Base-by-base conservation (phyloP, 2,329 filamentous ascomycete species). In the Blastomyces parvus region DNA sequence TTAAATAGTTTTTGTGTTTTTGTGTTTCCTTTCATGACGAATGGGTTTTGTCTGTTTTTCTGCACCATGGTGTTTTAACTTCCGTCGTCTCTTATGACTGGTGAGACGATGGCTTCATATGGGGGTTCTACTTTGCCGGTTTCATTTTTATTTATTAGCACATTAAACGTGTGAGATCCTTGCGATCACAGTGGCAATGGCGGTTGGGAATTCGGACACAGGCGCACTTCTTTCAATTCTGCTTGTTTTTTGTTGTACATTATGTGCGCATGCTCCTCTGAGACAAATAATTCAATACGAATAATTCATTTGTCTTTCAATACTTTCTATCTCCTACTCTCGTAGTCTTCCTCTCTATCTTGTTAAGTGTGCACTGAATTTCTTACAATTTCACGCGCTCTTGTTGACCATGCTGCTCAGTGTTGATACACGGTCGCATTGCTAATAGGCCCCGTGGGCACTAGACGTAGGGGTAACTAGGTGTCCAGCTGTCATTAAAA, bases 1-100 rank as follows among this genome's bases (percentile, higher is more conserved):
- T 83, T 93, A 85, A 79, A 76, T 72, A 67, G 57, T 62, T 25
- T 67, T 72, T 67, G 72, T 66, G 70, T 72, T 69, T 69, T 67
- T 72, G 66, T 53, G 38, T 63, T 64, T 19, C 14, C 73, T 73
- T 72, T 75, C 74, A 75, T 77, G 72, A 76, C 76, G 74, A 77
- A 72, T 75, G 76, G 71, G 73, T 76, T 68, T 72, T 74, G 66
- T 66, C 64, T 40, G 33, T 59, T 62, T 60, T 64, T 48, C 60
- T 60, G 33, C 27, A 50, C 42, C 52, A 36, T 17, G 52, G 52
- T 55, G 30, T 55, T 55, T 11, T 19, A 33, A 36, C 30, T n/a
- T 3, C 40, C 36, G 46, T 50, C 53, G 25, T 58, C 56, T 58
- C 36, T 58, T 42, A 58, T 22, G 55, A 57, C 55, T n/a, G 36